A percentile compares a stretch with the other conserved stretches of the same genome.
Evolutionary conservation across 805 yeast genomes (phyloP).

Genomic region (Barnettozyma botsteinii): DNA sequence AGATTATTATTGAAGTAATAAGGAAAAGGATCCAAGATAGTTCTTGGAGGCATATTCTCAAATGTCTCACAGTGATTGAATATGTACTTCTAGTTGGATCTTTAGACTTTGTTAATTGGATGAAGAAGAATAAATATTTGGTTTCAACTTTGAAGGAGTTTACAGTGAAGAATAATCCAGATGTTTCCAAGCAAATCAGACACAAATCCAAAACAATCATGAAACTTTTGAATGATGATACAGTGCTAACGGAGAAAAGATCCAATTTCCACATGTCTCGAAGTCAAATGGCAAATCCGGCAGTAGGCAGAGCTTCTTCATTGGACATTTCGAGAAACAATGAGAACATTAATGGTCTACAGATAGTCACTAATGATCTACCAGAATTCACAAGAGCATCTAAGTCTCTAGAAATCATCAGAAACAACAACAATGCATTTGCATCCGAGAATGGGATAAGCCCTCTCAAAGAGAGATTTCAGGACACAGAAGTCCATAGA

Average conservation of each 20-base stretch:
- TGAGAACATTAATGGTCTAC: slow-evolving; percentile 2
- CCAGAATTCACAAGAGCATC: slow-evolving; percentile 17
- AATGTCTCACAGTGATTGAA: slow-evolving; percentile 46
- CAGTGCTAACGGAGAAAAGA: slow-evolving; percentile 35
- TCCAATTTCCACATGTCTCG: slow-evolving; percentile 36
- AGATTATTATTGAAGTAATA: slow-evolving; percentile 34
- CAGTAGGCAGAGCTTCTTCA: slow-evolving; percentile 26
- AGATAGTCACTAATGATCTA: slow-evolving; percentile 4
- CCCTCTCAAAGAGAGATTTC: slow-evolving; percentile 6
- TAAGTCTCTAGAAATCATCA: slow-evolving; percentile 27
- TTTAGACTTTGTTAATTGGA: slow-evolving; percentile 42
- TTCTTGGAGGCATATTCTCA: slow-evolving; percentile 37
- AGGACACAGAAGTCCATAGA: slow-evolving; percentile 2
- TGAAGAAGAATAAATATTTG: slow-evolving; percentile 35
- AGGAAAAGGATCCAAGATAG: slow-evolving; percentile 34
- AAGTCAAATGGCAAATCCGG: slow-evolving; percentile 38
- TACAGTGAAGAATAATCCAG: slow-evolving; percentile 23
- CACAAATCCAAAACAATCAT: slow-evolving; percentile 32
- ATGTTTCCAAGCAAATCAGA: slow-evolving; percentile 31
- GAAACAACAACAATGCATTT: not conserved
- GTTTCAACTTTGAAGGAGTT: slow-evolving; percentile 26
- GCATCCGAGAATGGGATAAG: not conserved
- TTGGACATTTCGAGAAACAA: slow-evolving; percentile 17
- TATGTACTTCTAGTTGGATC: slow-evolving; percentile 52
- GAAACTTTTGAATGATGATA: slow-evolving; percentile 28